These are phyloP conservation scores for Gnomoniopsis smithogilvyi DNA, from an alignment of 2,329 filamentous ascomycete species.

Conservation along the genomic window DNA sequence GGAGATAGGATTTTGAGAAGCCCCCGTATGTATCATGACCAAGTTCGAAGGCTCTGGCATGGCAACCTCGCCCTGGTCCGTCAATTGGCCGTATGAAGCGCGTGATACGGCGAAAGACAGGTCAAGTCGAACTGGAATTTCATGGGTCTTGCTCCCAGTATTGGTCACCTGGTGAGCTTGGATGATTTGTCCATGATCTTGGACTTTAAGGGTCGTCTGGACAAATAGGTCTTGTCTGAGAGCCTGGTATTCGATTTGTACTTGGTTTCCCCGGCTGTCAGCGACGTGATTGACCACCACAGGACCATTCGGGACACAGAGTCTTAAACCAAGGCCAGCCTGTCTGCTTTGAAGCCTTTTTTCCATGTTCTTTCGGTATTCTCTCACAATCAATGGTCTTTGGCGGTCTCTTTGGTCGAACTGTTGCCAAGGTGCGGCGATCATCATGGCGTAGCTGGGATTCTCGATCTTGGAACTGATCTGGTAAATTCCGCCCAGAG, in stretches of 20 bases:
- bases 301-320: background rate
- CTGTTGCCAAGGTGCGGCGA: constrained; percentile 20
- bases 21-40: background rate
- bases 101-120: constrained; percentile 19
- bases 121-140: constrained; percentile 5
- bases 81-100: constrained; percentile 22
- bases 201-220: constrained; percentile 2
- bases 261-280: constrained; percentile 7
- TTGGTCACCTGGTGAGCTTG: constrained; percentile 19
- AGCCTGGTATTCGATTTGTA: constrained; percentile 4
- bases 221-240: background rate
- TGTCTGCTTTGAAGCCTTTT: background rate
- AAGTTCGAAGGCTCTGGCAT: constrained; percentile 17
- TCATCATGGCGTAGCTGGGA: constrained; percentile 19
- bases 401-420: constrained; percentile 17
- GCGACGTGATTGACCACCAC: constrained; percentile 6
- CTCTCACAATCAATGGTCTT: constrained; percentile 16
- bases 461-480: constrained; percentile 8
- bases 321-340: background rate
- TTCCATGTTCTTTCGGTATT: constrained; percentile 19
- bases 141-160: background rate
- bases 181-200: constrained; percentile 7
- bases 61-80: constrained; percentile 18
- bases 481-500: constrained; percentile 17
- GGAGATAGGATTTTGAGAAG: background rate